Evolutionary conservation across 148 eudicot species (phyloP).

Genomic region (Amaranthus hypochondriacus): DNA sequence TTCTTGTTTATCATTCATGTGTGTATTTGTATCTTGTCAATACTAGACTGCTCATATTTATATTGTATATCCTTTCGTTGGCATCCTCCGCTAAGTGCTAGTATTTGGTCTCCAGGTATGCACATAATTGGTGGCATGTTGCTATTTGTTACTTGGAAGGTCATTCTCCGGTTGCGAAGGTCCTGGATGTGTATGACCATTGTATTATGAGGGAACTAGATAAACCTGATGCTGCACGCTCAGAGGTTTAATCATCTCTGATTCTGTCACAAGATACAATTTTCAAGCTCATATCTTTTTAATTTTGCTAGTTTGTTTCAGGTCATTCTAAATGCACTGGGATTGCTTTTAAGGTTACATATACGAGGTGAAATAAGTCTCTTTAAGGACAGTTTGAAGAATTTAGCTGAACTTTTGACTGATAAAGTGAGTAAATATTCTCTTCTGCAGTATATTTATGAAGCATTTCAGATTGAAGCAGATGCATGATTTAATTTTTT

Average conservation of each 20-base stretch:
- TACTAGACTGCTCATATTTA: neutral
- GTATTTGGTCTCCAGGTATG: conserved; percentile 43
- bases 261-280: neutral
- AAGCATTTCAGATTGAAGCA: neutral
- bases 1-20: conserved; percentile 70
- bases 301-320: conserved; percentile 21
- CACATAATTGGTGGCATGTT: conserved; percentile 99
- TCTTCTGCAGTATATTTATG: neutral
- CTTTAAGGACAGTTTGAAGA: conserved; percentile 52
- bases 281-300: conserved; percentile 3
- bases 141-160: conserved; percentile 94
- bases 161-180: conserved; percentile 47
- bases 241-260: conserved; percentile 48
- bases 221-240: conserved; percentile 50
- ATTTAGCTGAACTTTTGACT: conserved; percentile 44
- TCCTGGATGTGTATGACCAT: conserved; percentile 66
- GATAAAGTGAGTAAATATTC: conserved; percentile 52
- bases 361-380: conserved; percentile 51
- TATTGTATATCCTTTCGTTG: neutral
- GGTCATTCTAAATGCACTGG: conserved; percentile 80
- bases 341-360: conserved; percentile 61
- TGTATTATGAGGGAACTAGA: conserved; percentile 65
- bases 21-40: conserved; percentile 18
- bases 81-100: conserved; percentile 1
- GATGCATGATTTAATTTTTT: neutral